Evolutionary conservation across 805 yeast genomes (phyloP).

Genomic region (Yamadazyma akitaensis): DNA sequence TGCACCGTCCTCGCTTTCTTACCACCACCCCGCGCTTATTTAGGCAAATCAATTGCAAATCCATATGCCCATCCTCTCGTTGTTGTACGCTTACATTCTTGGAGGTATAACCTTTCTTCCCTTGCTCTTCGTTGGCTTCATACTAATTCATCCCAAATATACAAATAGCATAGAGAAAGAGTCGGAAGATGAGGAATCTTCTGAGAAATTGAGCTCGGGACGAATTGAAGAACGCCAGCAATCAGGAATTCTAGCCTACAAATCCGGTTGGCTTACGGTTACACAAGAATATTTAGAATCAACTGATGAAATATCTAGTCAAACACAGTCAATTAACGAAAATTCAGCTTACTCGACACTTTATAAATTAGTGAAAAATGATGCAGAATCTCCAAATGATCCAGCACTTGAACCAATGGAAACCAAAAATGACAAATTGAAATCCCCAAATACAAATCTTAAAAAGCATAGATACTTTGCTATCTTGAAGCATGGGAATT

Average conservation of each 20-base stretch:
- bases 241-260: slow-evolving; percentile 62
- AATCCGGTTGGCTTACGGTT: slow-evolving; percentile 81
- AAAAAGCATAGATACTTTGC: slow-evolving; percentile 64
- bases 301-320: slow-evolving; percentile 45
- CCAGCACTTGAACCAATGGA: not conserved
- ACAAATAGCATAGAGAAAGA: not conserved
- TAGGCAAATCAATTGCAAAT: no score
- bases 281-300: slow-evolving; percentile 63
- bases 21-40: no score
- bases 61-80: slow-evolving; percentile 15
- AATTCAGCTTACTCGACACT: slow-evolving; percentile 58
- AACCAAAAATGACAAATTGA: slow-evolving; percentile 12
- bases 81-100: slow-evolving; percentile 51
- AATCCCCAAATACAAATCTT: slow-evolving; percentile 17
- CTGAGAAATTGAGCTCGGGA: slow-evolving; percentile 45
- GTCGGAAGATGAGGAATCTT: slow-evolving; percentile 12
- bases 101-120: slow-evolving; percentile 88
- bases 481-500: slow-evolving; percentile 79
- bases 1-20: no score
- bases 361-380: slow-evolving; percentile 50
- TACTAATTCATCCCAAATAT: slow-evolving; percentile 39
- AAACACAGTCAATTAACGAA: slow-evolving; percentile 42
- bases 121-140: slow-evolving; percentile 36
- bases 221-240: slow-evolving; percentile 57
- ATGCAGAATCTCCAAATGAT: not conserved